Evolutionary conservation across 1,284 basidiomycete species (phyloP), one percentile per base, ranked within the genome.

Genomic region (Sporisorium graminicola): DNA sequence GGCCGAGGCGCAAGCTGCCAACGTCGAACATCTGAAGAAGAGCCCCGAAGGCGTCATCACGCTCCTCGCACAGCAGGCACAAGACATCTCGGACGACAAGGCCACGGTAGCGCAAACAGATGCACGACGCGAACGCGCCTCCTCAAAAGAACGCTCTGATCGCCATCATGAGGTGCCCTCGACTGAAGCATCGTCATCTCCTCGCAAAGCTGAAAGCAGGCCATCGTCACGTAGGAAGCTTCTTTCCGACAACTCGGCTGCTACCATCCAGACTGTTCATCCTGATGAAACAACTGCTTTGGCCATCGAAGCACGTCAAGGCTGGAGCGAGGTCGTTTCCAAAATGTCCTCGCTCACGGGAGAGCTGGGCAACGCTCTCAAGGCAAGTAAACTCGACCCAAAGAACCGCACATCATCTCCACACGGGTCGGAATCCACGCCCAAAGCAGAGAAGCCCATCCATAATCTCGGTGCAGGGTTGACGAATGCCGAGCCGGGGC

Each of bases 251-350:
- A 52, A 49, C 10, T 73, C 70, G 13, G 24, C 52, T 5, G 69
- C 64, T 2, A 64, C 70, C 18, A 67, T 73, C 22, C 57, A 67
- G 44, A 57, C 60, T 0, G 56, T 73, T 4, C 57, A 57, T 53
- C 70, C 64, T 20, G 64, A 73, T 5, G 65, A 60, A 20, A 33
- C 64, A 7, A 20, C 56, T 20, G 60, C 65, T 20, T 18, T 69
- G 33, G 42, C 65, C 33, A 81, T 81, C 67, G 79, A 81, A 60
- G 64, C 71, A 29, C 65, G 79, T 7, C 65, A 73, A 18, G 78
- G 78, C 26, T 81, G 79, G 79, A 74, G 62, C 64, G 79, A 81
- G 58, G 68, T 81, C 31, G 74, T 72, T 6, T 77, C 70, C 29
- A 71, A 71, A 52, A 71, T 65, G 61, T 71, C 74, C 18, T 68